Evolutionary conservation across 2,329 filamentous ascomycete species (phyloP).

Genomic region (Chlorencoelia australis): DNA sequence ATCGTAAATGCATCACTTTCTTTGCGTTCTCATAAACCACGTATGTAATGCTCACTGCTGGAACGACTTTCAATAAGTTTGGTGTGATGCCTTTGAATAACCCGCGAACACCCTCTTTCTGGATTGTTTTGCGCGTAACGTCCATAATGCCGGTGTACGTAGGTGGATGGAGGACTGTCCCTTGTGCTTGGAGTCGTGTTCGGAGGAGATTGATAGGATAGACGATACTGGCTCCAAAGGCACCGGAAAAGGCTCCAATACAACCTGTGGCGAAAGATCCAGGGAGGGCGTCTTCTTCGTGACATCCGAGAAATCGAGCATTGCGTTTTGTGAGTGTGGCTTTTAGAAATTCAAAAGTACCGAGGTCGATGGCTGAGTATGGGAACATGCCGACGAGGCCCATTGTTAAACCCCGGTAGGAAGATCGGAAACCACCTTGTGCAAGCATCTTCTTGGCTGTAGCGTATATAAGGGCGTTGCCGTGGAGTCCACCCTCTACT

Average conservation of each 20-base stretch:
- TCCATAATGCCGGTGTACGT: slow-evolving; percentile 90
- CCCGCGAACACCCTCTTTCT: slow-evolving; percentile 73
- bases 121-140: slow-evolving; percentile 72
- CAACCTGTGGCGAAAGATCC: slow-evolving; percentile 77
- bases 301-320: slow-evolving; percentile 56
- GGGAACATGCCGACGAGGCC: slow-evolving; percentile 95
- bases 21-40: slow-evolving; percentile 90
- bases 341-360: slow-evolving; percentile 91
- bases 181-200: slow-evolving; percentile 87
- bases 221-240: slow-evolving; percentile 84
- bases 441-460: slow-evolving; percentile 83
- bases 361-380: slow-evolving; percentile 92
- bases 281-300: slow-evolving; percentile 73
- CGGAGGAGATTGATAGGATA: slow-evolving; percentile 92
- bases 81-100: slow-evolving; percentile 93
- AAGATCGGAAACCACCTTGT: slow-evolving; percentile 61
- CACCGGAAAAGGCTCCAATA: slow-evolving; percentile 85
- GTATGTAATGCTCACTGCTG: slow-evolving; percentile 91
- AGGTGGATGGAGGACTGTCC: slow-evolving; percentile 79
- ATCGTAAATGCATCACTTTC: slow-evolving; percentile 42
- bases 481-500: slow-evolving; percentile 72
- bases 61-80: slow-evolving; percentile 91
- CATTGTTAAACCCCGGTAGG: slow-evolving; percentile 89
- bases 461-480: slow-evolving; percentile 70
- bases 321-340: slow-evolving; percentile 59